Conservation (phyloP, 768 basidiomycete species). For the Piloderma croceum region DNA sequence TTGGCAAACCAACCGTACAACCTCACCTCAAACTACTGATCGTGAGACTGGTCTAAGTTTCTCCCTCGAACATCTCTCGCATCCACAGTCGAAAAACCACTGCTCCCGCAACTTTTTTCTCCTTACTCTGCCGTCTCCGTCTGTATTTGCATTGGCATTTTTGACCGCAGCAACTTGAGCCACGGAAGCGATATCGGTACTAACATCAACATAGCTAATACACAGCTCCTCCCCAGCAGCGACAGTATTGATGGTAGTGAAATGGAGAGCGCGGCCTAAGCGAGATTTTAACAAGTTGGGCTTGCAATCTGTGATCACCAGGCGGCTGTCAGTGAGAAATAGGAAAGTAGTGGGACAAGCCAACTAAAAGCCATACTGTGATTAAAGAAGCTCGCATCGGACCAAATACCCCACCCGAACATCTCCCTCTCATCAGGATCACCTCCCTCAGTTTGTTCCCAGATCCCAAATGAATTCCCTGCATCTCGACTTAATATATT, state of each 20-base stretch:
- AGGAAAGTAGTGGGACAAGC: background rate
- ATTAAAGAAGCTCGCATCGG: conserved; percentile 62
- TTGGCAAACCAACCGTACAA: too few species aligned
- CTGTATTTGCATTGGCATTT: too few species aligned
- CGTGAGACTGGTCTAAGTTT: too few species aligned
- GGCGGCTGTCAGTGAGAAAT: background rate
- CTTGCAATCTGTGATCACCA: conserved; percentile 38
- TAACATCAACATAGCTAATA: conserved; percentile 55
- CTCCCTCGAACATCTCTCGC: conserved; percentile 37
- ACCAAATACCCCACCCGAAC: conserved; percentile 62
- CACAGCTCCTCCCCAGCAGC: conserved; percentile 49
- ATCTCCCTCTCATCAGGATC: conserved; percentile 41
- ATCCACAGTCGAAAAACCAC: conserved; percentile 55
- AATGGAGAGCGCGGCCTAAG: conserved; percentile 39
- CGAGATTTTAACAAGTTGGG: conserved; percentile 48
- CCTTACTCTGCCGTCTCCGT: conserved; percentile 32
- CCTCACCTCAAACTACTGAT: too few species aligned
- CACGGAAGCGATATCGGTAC: conserved; percentile 13
- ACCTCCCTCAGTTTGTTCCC: conserved; percentile 45
- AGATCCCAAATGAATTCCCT: conserved; percentile 66
- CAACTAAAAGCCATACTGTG: conserved; percentile 48
- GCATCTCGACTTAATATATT: conserved; percentile 52
- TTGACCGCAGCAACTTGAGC: conserved; percentile 1
- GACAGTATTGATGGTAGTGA: conserved; percentile 41
- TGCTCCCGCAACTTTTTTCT: conserved; percentile 37